Evolutionary conservation across 371 early-diverging fungal genomes (phyloP).

Genomic region (Haplosporangium sp.): DNA sequence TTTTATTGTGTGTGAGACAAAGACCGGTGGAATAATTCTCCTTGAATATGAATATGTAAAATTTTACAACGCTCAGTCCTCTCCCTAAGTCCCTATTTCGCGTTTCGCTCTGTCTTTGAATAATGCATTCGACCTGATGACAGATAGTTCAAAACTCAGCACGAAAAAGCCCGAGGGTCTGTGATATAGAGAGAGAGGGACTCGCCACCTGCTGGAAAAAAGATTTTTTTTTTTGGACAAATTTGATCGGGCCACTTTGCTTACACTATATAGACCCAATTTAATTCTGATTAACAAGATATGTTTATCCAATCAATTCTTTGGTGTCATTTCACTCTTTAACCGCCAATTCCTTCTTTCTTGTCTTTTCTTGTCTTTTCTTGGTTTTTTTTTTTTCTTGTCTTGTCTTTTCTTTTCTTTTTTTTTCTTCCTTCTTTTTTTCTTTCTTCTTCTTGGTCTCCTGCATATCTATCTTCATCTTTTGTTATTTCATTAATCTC

Average conservation of each 20-base stretch:
- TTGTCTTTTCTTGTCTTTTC: not conserved
- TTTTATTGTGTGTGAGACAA: not conserved
- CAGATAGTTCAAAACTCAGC: not conserved
- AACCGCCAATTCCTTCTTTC: too few relatives aligned
- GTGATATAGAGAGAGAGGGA: too few relatives aligned
- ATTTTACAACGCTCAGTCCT: not conserved
- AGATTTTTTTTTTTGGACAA: too few relatives aligned
- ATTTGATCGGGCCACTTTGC: too few relatives aligned
- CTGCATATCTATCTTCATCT: not conserved
- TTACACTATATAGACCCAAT: too few relatives aligned
- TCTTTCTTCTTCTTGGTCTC: not conserved
- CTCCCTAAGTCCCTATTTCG: not conserved
- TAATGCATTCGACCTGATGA: not conserved
- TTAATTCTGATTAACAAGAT: too few relatives aligned
- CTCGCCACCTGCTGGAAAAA: too few relatives aligned
- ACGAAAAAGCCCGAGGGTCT: not conserved
- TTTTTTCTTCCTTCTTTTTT: not conserved
- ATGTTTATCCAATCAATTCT: too few relatives aligned
- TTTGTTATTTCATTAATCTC: not conserved
- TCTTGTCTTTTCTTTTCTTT: not conserved
- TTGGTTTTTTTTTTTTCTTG: constrained; percentile 3
- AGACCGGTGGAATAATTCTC: not conserved
- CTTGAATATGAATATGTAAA: not conserved
- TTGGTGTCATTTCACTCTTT: too few relatives aligned
- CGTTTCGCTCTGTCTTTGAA: constrained; percentile 6